Conservation (phyloP, 257 asterid species). For the Linderniella brevidens region DNA sequence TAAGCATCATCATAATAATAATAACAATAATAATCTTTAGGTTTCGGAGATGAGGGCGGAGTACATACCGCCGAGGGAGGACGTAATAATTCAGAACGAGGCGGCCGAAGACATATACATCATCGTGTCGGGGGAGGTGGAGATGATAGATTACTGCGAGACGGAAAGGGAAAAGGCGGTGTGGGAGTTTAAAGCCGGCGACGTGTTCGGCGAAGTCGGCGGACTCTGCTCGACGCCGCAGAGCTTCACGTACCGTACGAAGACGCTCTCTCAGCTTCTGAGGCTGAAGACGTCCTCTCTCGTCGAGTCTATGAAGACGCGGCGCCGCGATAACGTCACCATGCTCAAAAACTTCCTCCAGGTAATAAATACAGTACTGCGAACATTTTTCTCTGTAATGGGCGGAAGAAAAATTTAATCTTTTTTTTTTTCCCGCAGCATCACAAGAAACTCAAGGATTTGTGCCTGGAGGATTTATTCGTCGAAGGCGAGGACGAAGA, state of each 20-base stretch:
- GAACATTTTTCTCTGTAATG: too few species aligned
- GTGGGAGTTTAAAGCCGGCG: conserved; percentile 42
- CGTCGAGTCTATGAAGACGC: conserved; percentile 47
- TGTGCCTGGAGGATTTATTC: conserved; percentile 43
- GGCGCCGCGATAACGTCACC: conserved; percentile 46
- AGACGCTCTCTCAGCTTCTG: conserved; percentile 64
- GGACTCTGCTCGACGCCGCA: conserved; percentile 70
- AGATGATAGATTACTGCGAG: conserved; percentile 51
- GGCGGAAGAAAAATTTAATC: neutral
- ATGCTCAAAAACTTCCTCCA: conserved; percentile 71
- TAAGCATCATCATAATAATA: too few species aligned
- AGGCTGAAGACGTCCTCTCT: conserved; percentile 53
- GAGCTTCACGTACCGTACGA: conserved; percentile 63
- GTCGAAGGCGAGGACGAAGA: conserved; percentile 44
- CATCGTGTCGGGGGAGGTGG: conserved; percentile 84
- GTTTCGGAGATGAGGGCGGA: conserved; percentile 82
- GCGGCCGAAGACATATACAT: conserved; percentile 73
- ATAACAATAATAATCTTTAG: conserved; percentile 11
- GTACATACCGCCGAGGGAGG: conserved; percentile 85
- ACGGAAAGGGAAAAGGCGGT: conserved; percentile 39
- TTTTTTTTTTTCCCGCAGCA: conserved; percentile 22
- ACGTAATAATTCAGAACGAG: conserved; percentile 67
- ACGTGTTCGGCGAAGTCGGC: conserved; percentile 77
- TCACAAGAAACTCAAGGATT: conserved; percentile 60
- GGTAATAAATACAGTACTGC: conserved; percentile 17